A percentile compares a stretch with the other conserved stretches of the same genome.
Conservation (phyloP, 805 yeast species). For the Lipomyces yamadae region DNA sequence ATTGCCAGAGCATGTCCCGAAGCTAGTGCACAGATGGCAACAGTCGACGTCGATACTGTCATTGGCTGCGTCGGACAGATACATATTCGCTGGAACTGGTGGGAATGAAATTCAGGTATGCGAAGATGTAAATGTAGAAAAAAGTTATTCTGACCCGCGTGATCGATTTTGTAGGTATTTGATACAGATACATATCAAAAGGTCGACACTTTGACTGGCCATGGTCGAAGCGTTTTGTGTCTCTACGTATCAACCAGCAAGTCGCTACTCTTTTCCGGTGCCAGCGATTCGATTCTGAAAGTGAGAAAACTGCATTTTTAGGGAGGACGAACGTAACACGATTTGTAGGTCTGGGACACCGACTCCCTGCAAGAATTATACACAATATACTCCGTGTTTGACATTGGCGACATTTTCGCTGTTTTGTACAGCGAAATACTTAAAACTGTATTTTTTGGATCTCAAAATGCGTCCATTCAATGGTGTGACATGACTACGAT, state of each 20-base stretch:
- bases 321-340: not conserved
- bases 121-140: not conserved
- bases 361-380: conserved; percentile 52
- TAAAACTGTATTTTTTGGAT: conserved; percentile 76
- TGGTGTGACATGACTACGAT: conserved; percentile 57
- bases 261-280: conserved; percentile 74
- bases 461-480: conserved; percentile 87
- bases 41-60: conserved; percentile 75
- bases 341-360: conserved; percentile 64
- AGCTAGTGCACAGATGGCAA: conserved; percentile 74
- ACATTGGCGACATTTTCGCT: conserved; percentile 92
- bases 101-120: conserved; percentile 72
- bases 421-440: conserved; percentile 66
- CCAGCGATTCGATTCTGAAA: conserved; percentile 86
- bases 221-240: conserved; percentile 75
- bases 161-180: conserved; percentile 42
- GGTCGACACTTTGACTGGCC: conserved; percentile 61
- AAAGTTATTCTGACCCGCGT: not conserved
- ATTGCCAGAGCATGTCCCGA: conserved; percentile 4
- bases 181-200: conserved; percentile 69
- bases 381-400: conserved; percentile 80
- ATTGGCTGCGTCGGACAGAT: conserved; percentile 43
- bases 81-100: conserved; percentile 86
- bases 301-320: conserved; percentile 37
- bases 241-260: conserved; percentile 54